These are phyloP conservation scores for Lactifluus echinatus DNA, from an alignment of 768 basidiomycete species.

Conservation along the genomic window DNA sequence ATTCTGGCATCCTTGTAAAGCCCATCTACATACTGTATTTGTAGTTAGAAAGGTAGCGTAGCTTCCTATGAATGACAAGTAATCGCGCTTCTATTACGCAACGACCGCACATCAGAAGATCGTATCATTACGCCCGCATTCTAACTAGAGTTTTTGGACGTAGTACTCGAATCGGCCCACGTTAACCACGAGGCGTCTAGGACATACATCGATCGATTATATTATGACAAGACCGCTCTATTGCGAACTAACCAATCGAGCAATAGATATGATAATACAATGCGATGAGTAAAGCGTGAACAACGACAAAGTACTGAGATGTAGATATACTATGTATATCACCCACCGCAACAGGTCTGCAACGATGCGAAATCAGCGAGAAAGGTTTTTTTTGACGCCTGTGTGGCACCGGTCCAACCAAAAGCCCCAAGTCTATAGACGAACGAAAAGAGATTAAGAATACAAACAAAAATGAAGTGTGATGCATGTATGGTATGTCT, in stretches of 20 bases:
- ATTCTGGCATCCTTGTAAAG: too few relatives aligned
- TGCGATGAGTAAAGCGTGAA: slow-evolving; percentile 5
- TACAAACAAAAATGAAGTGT: slow-evolving; percentile 14
- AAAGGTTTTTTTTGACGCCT: not conserved
- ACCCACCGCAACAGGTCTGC: not conserved
- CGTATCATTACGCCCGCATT: not conserved
- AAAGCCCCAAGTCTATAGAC: slow-evolving; percentile 18
- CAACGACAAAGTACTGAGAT: slow-evolving; percentile 2
- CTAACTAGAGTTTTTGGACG: not conserved
- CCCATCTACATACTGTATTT: too few relatives aligned
- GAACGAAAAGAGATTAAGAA: slow-evolving; percentile 5
- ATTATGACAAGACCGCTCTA: slow-evolving; percentile 1
- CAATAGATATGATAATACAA: slow-evolving; percentile 18
- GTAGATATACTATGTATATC: not conserved
- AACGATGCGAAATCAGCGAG: not conserved
- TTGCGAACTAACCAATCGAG: slow-evolving; percentile 7
- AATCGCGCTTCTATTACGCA: too few relatives aligned
- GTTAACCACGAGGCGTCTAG: not conserved
- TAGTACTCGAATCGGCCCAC: not conserved
- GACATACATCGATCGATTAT: slow-evolving; percentile 6
- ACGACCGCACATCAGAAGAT: not conserved
- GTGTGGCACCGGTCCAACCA: slow-evolving; percentile 10
- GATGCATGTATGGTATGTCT: slow-evolving; percentile 14
- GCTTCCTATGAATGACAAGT: too few relatives aligned
- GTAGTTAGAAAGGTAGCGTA: too few relatives aligned